These are phyloP conservation scores for Dendrobium officinale DNA, from an alignment of 106 monocot genomes.

Conservation along the genomic window DNA sequence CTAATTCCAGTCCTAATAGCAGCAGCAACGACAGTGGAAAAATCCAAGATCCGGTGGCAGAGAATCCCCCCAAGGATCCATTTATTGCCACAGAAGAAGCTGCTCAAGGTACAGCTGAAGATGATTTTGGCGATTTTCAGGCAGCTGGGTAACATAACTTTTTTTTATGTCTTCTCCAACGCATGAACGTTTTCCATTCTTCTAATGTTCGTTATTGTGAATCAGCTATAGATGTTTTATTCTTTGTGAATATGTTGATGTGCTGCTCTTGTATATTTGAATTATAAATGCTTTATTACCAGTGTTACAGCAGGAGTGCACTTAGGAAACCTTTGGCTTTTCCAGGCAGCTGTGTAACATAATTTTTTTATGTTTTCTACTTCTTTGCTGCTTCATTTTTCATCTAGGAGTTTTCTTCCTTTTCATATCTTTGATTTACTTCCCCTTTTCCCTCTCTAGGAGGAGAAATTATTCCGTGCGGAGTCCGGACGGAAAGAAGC, in stretches of 20 bases:
- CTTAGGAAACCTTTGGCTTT: no score
- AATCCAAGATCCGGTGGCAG: slow-evolving; percentile 6
- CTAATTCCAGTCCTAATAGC: slow-evolving; percentile 5
- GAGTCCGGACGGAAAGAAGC: no score
- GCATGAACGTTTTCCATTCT: neutral
- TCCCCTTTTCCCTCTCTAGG: no score
- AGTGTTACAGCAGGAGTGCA: no score
- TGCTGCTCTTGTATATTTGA: neutral
- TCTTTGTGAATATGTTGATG: neutral
- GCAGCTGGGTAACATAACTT: slow-evolving; percentile 23
- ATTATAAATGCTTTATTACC: neutral
- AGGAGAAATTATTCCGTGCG: no score
- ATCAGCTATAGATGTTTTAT: neutral
- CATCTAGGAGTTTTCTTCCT: no score
- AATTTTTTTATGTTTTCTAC: no score
- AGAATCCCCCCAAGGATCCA: slow-evolving; percentile 14
- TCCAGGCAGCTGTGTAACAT: no score
- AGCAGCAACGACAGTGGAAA: neutral
- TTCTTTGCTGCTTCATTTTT: no score
- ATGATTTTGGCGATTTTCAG: slow-evolving; percentile 97
- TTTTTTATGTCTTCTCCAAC: neutral
- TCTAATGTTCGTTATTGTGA: neutral
- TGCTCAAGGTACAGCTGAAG: slow-evolving; percentile 38
- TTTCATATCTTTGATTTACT: no score
- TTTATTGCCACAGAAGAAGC: slow-evolving; percentile 12